phyloP scores from a whole-genome alignment of 176 grass and related monocot genomes.

The Aegilops bicornis region DNA sequence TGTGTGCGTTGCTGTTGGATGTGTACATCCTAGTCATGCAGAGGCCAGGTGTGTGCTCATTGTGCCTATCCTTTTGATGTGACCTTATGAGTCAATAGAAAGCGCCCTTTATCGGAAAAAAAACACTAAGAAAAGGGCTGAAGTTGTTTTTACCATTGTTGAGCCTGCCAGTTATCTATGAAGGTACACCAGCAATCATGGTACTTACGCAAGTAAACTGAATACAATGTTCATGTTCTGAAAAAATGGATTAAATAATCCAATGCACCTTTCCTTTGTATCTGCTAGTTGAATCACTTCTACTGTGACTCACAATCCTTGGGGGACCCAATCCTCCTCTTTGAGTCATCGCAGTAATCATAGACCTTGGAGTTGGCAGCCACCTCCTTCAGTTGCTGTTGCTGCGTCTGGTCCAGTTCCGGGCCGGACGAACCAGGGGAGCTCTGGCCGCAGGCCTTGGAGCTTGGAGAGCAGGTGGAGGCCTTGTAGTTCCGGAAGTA shows the following conservation, averaged over 20 bases:
- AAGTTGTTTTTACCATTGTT: not conserved
- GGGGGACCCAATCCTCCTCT: constrained; percentile 23
- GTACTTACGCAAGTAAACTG: not conserved
- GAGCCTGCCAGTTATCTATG: not conserved
- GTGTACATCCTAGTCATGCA: not conserved
- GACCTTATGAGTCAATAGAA: not conserved
- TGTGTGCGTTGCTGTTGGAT: not conserved
- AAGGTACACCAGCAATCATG: not conserved
- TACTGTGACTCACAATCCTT: constrained; percentile 40
- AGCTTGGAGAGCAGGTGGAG: constrained; percentile 22
- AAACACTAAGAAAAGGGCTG: not conserved
- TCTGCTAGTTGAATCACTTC: constrained; percentile 23
- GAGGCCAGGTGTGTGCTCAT: not conserved
- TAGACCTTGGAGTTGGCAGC: constrained; percentile 53
- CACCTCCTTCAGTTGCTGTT: constrained; percentile 42
- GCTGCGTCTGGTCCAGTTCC: constrained; percentile 18
- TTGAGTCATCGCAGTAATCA: constrained; percentile 59
- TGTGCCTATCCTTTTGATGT: not conserved
- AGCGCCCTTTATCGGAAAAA: not conserved
- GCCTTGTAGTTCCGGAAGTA: constrained; percentile 62
- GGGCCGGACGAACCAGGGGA: constrained; percentile 35
- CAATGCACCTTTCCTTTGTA: constrained; percentile 9
- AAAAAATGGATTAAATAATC: constrained; percentile 42
- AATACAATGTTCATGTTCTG: constrained; percentile 8
- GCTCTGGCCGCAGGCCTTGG: constrained; percentile 20